Base-by-base conservation (phyloP, 73 alveolate species). In the Loxodes magnus region DNA sequence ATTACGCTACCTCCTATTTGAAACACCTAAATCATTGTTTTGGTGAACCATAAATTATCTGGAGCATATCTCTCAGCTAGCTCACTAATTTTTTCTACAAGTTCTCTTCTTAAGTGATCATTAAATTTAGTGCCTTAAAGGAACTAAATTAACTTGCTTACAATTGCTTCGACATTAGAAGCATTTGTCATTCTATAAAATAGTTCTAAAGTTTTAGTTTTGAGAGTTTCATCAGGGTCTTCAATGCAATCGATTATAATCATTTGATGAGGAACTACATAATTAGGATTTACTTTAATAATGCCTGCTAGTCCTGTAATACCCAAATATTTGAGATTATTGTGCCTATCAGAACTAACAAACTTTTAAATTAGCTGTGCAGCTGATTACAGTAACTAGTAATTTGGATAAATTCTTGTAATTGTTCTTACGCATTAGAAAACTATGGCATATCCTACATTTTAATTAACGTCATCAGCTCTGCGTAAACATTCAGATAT, bases 221-320 rank as follows among this genome's bases (percentile, higher is more conserved):
- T 93, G 21, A 93, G 67, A 23, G 99, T 93, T 50, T 88, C 97
- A 60, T 93, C 99, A 6, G 85, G 59, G 54, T 88, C 94, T 77
- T 93, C 99, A 3, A 93, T 64, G 60, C 99, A 93, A 55, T 93
- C 99, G 3, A 93, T 96, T 15, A 93, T 89, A 29, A 81, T 79
- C 54, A 74, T 73, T 77, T 93, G 84, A 74, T 93, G 97, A 41
- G 79, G 76, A 66, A 84, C 74, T 4, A 91, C 96, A 56, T 87
- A 87, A 56, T 77, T 82, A 33, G 94, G 92, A 65, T 39, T 39
- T 7, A 39, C 12, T 12, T 57, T 50, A 57, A 93, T 94, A 66
- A 93, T 93, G 26, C 68, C 52, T 42, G 94, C 79, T 24, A 93
- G 88, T 4, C 96, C 97, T 55, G 84, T 88, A 12, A 93, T 87